phyloP scores from a whole-genome alignment of 2,329 filamentous ascomycete species.

The Amauroascus verrucosus region DNA sequence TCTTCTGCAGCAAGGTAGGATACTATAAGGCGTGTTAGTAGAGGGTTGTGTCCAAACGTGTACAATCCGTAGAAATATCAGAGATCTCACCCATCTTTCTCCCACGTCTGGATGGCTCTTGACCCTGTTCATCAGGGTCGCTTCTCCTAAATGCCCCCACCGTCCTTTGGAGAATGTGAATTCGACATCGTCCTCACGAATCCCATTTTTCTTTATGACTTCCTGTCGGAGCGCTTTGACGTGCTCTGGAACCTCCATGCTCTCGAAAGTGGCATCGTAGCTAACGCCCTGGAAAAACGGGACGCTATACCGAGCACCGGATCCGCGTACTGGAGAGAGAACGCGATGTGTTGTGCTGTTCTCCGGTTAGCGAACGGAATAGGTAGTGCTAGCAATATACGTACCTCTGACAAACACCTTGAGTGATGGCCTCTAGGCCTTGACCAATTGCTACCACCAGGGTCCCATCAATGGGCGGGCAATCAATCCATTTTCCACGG shows the following conservation, averaged over 20 bases:
- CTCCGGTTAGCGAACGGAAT: not conserved
- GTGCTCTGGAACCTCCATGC: constrained; percentile 57
- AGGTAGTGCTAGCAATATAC: not conserved
- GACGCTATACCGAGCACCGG: constrained; percentile 65
- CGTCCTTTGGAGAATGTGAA: constrained; percentile 70
- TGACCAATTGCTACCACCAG: constrained; percentile 82
- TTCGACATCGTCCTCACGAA: constrained; percentile 63
- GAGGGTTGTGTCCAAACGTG: not conserved
- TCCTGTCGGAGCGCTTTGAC: constrained; percentile 53
- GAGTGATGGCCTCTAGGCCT: constrained; percentile 73
- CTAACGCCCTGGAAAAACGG: constrained; percentile 84
- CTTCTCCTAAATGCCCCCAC: constrained; percentile 62
- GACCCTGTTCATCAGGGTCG: constrained; percentile 70
- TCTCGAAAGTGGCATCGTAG: constrained; percentile 68
- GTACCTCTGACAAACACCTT: constrained; percentile 60
- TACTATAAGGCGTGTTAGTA: constrained; percentile 37
- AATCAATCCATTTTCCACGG: constrained; percentile 69
- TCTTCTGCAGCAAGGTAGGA: constrained; percentile 46
- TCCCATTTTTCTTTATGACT: constrained; percentile 48
- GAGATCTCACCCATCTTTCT: constrained; percentile 51
- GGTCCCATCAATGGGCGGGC: constrained; percentile 62
- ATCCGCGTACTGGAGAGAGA: constrained; percentile 58
- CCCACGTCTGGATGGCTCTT: constrained; percentile 84
- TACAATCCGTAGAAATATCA: not conserved
- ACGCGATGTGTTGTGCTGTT: constrained; percentile 68